These are phyloP conservation scores for Suillus variegatus DNA, from an alignment of 768 basidiomycete species.

Conservation along the genomic window DNA sequence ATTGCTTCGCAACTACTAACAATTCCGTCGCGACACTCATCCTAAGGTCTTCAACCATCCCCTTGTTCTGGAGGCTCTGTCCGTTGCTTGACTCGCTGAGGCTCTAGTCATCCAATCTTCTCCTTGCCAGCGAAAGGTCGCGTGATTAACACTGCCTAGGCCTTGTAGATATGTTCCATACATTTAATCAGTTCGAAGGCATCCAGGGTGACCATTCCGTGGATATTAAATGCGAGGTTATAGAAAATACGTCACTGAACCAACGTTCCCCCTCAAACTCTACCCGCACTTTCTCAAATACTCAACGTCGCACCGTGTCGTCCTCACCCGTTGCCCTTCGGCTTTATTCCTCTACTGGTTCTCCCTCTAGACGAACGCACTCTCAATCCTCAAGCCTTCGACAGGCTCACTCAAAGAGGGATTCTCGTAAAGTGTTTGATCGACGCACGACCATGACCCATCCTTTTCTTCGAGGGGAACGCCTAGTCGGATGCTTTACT, in stretches of 20 bases:
- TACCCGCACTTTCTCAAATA: conserved; percentile 12
- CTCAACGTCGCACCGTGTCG: conserved; percentile 22
- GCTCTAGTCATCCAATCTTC: conserved; percentile 14
- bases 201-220: conserved; percentile 20
- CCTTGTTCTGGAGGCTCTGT: conserved; percentile 27
- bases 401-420: conserved; percentile 23
- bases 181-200: conserved; percentile 36
- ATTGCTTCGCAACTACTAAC: conserved; percentile 22
- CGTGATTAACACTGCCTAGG: conserved; percentile 48
- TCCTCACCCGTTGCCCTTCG: conserved; percentile 34
- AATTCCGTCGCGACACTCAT: conserved; percentile 25
- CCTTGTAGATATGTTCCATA: conserved; percentile 35
- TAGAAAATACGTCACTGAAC: conserved; percentile 27
- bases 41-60: conserved; percentile 25
- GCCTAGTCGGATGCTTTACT: conserved; percentile 29
- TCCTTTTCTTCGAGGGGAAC: conserved; percentile 24
- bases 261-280: conserved; percentile 37
- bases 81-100: conserved; percentile 17
- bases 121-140: conserved; percentile 11
- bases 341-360: conserved; percentile 30
- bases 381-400: conserved; percentile 33
- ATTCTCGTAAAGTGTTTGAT: conserved; percentile 32
- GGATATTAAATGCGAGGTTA: conserved; percentile 51
- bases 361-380: conserved; percentile 38
- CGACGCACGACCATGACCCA: conserved; percentile 18